Evolutionary conservation across 495 filamentous ascomycete species (phyloP).

Genomic region (Aeminium ludgeri): DNA sequence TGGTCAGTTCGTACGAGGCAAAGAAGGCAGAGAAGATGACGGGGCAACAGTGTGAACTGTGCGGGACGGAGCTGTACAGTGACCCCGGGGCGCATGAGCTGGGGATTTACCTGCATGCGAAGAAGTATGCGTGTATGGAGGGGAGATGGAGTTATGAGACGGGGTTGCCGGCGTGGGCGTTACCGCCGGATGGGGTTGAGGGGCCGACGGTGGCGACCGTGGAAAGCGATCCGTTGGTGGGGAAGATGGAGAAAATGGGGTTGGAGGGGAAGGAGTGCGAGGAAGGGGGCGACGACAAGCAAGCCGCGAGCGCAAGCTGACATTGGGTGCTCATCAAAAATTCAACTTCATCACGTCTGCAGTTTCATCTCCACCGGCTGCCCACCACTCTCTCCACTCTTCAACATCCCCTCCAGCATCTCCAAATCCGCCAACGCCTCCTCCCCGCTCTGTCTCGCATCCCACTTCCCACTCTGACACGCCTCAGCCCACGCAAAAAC

Average conservation of each 20-base stretch:
- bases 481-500: slow-evolving; percentile 47
- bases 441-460: slow-evolving; percentile 43
- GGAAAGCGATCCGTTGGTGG: slow-evolving; percentile 23
- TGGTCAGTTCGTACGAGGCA: slow-evolving; percentile 72
- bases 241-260: slow-evolving; percentile 16
- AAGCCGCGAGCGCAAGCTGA: neutral
- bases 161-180: slow-evolving; percentile 66
- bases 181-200: slow-evolving; percentile 43
- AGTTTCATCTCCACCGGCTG: slow-evolving; percentile 23
- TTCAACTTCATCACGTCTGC: slow-evolving; percentile 11
- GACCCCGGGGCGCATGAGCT: slow-evolving; percentile 83
- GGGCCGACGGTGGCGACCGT: slow-evolving; percentile 22
- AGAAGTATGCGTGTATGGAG: slow-evolving; percentile 63
- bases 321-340: neutral
- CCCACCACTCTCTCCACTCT: slow-evolving; percentile 42
- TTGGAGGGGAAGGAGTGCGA: slow-evolving; percentile 11
- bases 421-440: slow-evolving; percentile 55
- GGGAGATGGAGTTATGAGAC: slow-evolving; percentile 81
- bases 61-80: slow-evolving; percentile 75
- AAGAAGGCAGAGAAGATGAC: slow-evolving; percentile 83
- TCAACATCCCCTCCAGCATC: slow-evolving; percentile 43
- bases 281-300: too few relatives aligned
- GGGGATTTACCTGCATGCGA: slow-evolving; percentile 82
- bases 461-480: slow-evolving; percentile 31
- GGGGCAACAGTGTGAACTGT: slow-evolving; percentile 61